Conservation (phyloP, 495 filamentous ascomycete genomes). For the Achaetomiella virescens region DNA sequence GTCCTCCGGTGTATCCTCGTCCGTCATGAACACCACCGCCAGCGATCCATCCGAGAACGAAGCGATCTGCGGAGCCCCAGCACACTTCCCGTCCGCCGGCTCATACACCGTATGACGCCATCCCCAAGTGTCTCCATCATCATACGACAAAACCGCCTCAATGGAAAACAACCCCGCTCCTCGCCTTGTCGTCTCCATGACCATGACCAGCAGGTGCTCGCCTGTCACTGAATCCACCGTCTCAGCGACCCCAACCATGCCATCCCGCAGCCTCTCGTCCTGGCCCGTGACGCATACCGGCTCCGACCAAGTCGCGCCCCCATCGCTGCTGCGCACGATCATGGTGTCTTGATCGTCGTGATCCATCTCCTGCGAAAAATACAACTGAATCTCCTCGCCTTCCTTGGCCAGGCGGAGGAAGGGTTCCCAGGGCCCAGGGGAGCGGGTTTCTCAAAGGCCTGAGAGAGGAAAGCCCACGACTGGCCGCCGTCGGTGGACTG, state of each 20-base stretch:
- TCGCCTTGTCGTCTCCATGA: conserved; percentile 51
- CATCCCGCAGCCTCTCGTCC: conserved; percentile 43
- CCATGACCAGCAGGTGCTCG: conserved; percentile 43
- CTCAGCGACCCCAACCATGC: conserved; percentile 51
- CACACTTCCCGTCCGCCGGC: conserved; percentile 36
- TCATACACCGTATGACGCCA: conserved; percentile 49
- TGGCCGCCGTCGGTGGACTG: conserved; percentile 48
- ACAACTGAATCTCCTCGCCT: conserved; percentile 48
- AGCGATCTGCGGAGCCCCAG: conserved; percentile 55
- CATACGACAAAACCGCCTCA: conserved; percentile 51
- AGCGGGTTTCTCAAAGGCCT: conserved; percentile 31
- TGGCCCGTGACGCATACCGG: conserved; percentile 20
- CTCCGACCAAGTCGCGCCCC: conserved; percentile 47
- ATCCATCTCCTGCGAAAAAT: conserved; percentile 39
- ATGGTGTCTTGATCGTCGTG: conserved; percentile 51
- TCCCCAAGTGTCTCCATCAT: conserved; percentile 51
- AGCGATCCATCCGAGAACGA: conserved; percentile 45
- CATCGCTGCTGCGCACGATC: conserved; percentile 49
- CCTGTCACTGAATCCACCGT: conserved; percentile 25
- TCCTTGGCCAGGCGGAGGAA: conserved; percentile 46
- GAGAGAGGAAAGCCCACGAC: conserved; percentile 50
- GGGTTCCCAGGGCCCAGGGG: conserved; percentile 55
- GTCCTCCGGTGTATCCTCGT: conserved; percentile 40
- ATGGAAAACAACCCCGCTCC: conserved; percentile 47
- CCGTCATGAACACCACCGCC: conserved; percentile 56